Base-by-base conservation (phyloP, 2,329 filamentous ascomycete species). In the Xylaria sp. region DNA sequence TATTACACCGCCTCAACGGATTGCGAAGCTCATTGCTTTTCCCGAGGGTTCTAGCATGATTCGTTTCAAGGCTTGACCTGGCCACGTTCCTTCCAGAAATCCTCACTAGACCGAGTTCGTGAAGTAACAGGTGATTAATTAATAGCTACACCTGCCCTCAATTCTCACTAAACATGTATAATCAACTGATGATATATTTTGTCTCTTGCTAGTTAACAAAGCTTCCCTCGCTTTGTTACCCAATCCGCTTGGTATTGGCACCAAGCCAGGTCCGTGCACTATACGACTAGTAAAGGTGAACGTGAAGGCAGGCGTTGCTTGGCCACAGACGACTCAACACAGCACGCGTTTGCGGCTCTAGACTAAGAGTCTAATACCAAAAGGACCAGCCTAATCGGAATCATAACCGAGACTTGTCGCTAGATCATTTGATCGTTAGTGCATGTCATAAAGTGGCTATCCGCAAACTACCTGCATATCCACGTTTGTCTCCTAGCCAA, bases 331-430 rank as follows among this genome's bases (percentile, higher is more conserved):
- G 49, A n/a, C 36, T 42, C 25, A n/a, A 47, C 33, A 11, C 45
- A 13, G 22, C 3, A 10, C 20, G 25, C 29, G 20, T 39, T 38
- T 53, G 44, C 61, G 33, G 36, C 58, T 55, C 54, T 55, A 36
- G n/a, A n/a, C n/a, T n/a, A n/a, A 9, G n/a, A 25, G 25, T 22
- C n/a, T 20, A 38, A 22, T 10, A 36, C 27, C 47, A 44, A 58
- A 10, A 33, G 11, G 7, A 22, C 33, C 50, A n/a, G 36, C 36
- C 58, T 50, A 59, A 59, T 68, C 33, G 36, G 39, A 25, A 38
- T 55, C 22, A 9, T 33, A 29, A 22, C 22, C 51, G 51, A 65
- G 27, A 49, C 27, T 27, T 27, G 42, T 51, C 10, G 25, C 49
- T 31, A 45, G 27, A 60, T 20, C 36, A 42, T 3, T 36, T 17